A percentile compares a stretch with the other conserved stretches of the same genome.
Conservation (phyloP, 148 eudicot species). For the Chenopodium suecicum region DNA sequence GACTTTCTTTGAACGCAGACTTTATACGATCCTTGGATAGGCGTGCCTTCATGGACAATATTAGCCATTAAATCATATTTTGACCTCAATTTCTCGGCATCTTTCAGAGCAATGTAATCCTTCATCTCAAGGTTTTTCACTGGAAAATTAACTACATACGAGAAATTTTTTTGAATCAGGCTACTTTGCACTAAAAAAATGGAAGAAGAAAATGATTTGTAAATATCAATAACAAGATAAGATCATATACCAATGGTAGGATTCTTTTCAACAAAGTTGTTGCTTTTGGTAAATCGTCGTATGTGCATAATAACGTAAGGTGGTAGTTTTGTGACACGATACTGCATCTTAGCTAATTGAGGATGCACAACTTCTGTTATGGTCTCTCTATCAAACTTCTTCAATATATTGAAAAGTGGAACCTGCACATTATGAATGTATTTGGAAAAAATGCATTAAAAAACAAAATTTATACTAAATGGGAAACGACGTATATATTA, state of each 20-base stretch:
- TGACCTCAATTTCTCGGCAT: constrained; percentile 61
- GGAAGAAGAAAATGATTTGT: too few relatives aligned
- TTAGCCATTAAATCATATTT: constrained; percentile 94
- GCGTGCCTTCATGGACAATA: constrained; percentile 96
- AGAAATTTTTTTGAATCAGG: neutral
- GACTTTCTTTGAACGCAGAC: constrained; percentile 96
- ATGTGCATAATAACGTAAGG: constrained; percentile 87
- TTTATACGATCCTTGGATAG: constrained; percentile 90
- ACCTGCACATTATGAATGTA: constrained; percentile 37
- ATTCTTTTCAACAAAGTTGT: constrained; percentile 94
- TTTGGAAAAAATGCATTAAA: neutral
- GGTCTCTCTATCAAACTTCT: constrained; percentile 93
- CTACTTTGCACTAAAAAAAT: constrained; percentile 22
- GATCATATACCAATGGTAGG: constrained; percentile 70
- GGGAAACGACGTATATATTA: neutral
- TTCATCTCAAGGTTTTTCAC: constrained; percentile 97
- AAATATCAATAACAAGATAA: too few relatives aligned
- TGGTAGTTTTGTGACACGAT: constrained; percentile 89
- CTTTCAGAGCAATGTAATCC: constrained; percentile 80
- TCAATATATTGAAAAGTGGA: constrained; percentile 91
- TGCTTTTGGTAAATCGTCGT: constrained; percentile 98
- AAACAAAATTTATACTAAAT: constrained; percentile 3
- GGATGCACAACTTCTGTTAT: constrained; percentile 96
- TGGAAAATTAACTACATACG: constrained; percentile 73
- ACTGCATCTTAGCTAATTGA: constrained; percentile 83